phyloP scores from a whole-genome alignment of 2,329 filamentous ascomycete species.

The Colletotrichum navitas region DNA sequence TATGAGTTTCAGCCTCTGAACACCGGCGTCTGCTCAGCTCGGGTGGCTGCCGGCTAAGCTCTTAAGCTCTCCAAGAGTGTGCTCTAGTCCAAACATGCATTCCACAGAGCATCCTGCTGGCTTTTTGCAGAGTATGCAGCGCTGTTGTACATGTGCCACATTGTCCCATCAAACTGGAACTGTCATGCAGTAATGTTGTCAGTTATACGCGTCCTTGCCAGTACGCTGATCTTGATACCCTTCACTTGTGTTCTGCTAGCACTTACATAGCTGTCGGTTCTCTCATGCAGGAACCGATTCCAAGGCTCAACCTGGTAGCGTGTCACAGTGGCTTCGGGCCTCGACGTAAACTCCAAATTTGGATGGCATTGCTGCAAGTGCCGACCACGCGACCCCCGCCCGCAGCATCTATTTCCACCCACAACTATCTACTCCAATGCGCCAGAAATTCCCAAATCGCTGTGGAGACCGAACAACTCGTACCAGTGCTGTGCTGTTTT shows the following conservation, averaged over 20 bases:
- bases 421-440: neutral
- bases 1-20: constrained; percentile 31
- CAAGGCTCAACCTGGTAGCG: constrained; percentile 31
- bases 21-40: constrained; percentile 2
- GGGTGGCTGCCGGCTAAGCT: constrained; percentile 8
- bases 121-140: neutral
- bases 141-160: neutral
- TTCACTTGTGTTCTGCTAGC: constrained; percentile 2
- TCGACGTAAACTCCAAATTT: constrained; percentile 7
- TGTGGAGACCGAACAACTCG: constrained; percentile 19
- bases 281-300: neutral
- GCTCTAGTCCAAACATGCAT: constrained; percentile 16
- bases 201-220: neutral
- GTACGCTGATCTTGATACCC: neutral
- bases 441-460: neutral
- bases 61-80: constrained; percentile 17
- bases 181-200: neutral
- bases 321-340: constrained; percentile 1
- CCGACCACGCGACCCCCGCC: constrained; percentile 9
- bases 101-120: neutral
- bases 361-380: constrained; percentile 22
- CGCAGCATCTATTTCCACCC: neutral
- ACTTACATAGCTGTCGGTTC: neutral
- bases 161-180: neutral
- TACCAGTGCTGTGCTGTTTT: constrained; percentile 54